Evolutionary conservation across 352 stramenopile species (phyloP).

Genomic region (Pythium insidiosum): DNA sequence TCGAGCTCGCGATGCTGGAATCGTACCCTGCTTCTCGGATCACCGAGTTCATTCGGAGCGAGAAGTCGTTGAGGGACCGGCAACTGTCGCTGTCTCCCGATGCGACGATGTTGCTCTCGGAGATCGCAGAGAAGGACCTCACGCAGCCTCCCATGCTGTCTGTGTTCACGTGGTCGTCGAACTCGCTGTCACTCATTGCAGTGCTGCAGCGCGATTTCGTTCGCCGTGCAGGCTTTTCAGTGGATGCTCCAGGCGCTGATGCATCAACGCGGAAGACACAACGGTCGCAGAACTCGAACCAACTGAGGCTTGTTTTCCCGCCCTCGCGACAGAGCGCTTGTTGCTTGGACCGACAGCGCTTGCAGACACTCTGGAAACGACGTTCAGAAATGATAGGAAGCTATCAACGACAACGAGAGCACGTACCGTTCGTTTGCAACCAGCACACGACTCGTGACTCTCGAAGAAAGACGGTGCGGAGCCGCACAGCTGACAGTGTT

Average conservation of each 20-base stretch:
- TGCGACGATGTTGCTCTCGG: too few relatives aligned
- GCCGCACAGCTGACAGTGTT: slow-evolving; percentile 9
- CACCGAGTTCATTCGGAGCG: slow-evolving; percentile 13
- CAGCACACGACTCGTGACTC: slow-evolving; percentile 5
- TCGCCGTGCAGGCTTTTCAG: neutral
- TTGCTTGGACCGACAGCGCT: slow-evolving; percentile 4
- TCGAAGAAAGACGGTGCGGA: slow-evolving; percentile 11
- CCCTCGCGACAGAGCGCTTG: slow-evolving; percentile 6
- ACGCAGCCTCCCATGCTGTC: neutral
- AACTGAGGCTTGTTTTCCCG: slow-evolving; percentile 1
- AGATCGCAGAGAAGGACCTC: neutral
- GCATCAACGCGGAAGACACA: slow-evolving; percentile 4
- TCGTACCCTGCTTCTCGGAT: slow-evolving; percentile 7
- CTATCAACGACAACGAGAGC: neutral
- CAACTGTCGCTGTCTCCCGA: too few relatives aligned
- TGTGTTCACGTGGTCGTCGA: neutral
- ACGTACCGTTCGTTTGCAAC: slow-evolving; percentile 11
- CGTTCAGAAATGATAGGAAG: neutral
- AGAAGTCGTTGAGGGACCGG: slow-evolving; percentile 16
- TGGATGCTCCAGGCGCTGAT: neutral
- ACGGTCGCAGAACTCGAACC: slow-evolving; percentile 6
- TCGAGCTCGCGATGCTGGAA: neutral
- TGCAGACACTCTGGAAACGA: slow-evolving; percentile 10
- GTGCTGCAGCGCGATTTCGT: neutral
- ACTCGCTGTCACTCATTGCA: neutral